Base-by-base conservation (phyloP, 1,284 basidiomycete species). In the Cryptococcus hybrid region DNA sequence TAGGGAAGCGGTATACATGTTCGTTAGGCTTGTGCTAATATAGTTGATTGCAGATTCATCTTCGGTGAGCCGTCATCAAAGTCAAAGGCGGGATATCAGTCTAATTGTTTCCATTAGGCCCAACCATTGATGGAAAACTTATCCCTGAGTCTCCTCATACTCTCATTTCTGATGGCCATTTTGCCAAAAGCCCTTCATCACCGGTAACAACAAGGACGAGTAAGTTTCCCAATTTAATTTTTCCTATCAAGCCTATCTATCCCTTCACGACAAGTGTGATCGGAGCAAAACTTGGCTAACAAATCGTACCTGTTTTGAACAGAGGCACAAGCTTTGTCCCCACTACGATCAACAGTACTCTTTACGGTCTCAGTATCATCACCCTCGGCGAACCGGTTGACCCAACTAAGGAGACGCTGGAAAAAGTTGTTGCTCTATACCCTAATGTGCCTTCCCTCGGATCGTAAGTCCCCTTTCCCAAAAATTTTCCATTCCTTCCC, bases 131-230 rank as follows among this genome's bases (percentile, higher is more conserved):
- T 51, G 78, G 76, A 7, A 68, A 70, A 47, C 48, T 77, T 24
- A 63, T 80, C 40, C 66, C 73, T 9, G 65, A 65, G 36, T 66
- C 66, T 3, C 69, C 78, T n/a, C 59, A 68, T 52, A 53, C 56
- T 30, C 61, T 78, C 36, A 48, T 79, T 12, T 58, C 58, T 7
- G 45, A 65, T 46, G 74, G 73, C 18, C 50, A 62, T 39, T 73
- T 76, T 53, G 65, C 68, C 0, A 66, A 68, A 68, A 74, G 9
- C 77, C 79, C 0, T 78, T 75, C 57, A 74, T 80, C 52, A 67
- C 68, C 11, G 76, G 79, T 13, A 73, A 73, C 59, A 60, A 58
- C 58, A 62, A 67, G 35, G 76, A 78, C 55, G 76, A 78, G 70
- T 73, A 57, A 55, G 70, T 37, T 36, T 5, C 7, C 5, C n/a